Base-by-base conservation (phyloP, 2,329 filamentous ascomycete genomes). In the Blumeriella jaapii region DNA sequence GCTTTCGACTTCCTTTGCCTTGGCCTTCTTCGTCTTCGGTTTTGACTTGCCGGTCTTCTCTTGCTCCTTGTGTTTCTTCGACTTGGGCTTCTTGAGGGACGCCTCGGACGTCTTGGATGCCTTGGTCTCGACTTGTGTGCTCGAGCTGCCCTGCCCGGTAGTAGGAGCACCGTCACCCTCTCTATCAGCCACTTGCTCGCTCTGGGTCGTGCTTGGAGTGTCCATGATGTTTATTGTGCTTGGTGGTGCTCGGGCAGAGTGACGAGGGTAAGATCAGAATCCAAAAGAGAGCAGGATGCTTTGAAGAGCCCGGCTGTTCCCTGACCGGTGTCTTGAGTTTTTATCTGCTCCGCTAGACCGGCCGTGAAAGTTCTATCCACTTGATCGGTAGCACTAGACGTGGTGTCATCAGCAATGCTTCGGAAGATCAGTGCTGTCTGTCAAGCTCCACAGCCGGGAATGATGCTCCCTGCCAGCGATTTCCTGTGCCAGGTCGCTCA, bases 161-260 rank as follows among this genome's bases (percentile, higher is more conserved):
- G 36, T 32, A 18, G 46, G 45, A 26, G 43, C 18, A 15, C 28
- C n/a, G n/a, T n/a, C 29, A 15, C 44, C 46, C 13, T 49, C 48
- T 17, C 49, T 45, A 39, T 52, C 50, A 6, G 38, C 44, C 20
- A 37, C 38, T 25, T 41, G 40, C 17, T 47, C 47, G 20, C 49
- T 49, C 38, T 49, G 46, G 36, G 35, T 46, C 18, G 49, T 50
- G 33, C 31, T 51, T 25, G 48, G 48, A 34, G 48, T 52, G 47
- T 52, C 49, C 49, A 52, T 52, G 32, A 13, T 40, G 16, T 3
- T 5, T 25, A 26, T 17, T 23, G 18, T 33, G 10, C 6, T 11
- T 12, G 20, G 30, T 2, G 14, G 13, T 24, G 16, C 9, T 28
- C 24, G 14, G 13, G 31, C 8, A 23, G 25, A 9, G 29, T 6